Percentiles rank a stretch among this genome's conserved stretches.
phyloP scores from a whole-genome alignment of 1,139 yeast genomes.

The Candida tetrigidarum region DNA sequence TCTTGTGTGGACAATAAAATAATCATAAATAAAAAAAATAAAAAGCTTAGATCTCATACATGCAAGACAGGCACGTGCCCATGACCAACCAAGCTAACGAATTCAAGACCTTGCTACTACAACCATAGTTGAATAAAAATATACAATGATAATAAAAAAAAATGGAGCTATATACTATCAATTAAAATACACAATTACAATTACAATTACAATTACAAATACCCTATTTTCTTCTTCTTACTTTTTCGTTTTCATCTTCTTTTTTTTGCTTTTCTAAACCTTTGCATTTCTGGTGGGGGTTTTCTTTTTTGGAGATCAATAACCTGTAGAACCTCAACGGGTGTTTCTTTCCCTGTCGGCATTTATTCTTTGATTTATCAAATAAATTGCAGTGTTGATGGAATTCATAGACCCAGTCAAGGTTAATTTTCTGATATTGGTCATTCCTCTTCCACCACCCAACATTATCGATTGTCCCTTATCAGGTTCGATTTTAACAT shows the following conservation, averaged over 20 bases:
- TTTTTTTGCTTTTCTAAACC: no score
- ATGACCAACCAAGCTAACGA: no score
- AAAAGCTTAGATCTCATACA: no score
- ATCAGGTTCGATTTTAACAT: conserved; percentile 68
- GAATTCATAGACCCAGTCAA: conserved; percentile 72
- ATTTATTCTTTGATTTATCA: conserved; percentile 78
- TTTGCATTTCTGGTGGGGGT: no score
- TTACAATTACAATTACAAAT: no score
- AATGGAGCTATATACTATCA: background rate
- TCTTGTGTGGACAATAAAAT: no score
- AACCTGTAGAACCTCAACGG: no score
- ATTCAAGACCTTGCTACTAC: no score
- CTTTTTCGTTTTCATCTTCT: no score
- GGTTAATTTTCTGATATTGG: conserved; percentile 66
- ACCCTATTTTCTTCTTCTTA: no score
- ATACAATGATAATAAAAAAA: background rate
- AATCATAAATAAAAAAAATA: no score
- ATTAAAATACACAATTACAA: background rate
- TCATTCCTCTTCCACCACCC: conserved; percentile 61
- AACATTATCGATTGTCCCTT: conserved; percentile 49
- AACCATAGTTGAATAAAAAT: background rate
- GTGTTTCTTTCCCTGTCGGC: conserved; percentile 57
- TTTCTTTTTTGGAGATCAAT: background rate
- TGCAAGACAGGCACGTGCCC: no score
- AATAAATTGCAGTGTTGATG: conserved; percentile 75